phyloP scores from a whole-genome alignment of 495 filamentous ascomycete species.

The Xylaria flabelliformis region DNA sequence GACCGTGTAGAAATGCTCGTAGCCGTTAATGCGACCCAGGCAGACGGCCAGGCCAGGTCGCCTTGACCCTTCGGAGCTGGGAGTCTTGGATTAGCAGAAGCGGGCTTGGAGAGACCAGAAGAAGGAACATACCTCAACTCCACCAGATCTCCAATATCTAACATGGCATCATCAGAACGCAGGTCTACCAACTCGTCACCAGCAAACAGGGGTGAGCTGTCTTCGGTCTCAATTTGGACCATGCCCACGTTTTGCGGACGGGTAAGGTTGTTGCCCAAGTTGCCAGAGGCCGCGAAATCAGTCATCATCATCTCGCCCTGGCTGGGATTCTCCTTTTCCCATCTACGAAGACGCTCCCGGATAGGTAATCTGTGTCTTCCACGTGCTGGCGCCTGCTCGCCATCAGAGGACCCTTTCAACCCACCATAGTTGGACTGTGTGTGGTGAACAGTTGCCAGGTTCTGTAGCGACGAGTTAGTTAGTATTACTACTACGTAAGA shows the following conservation, averaged over 20 bases:
- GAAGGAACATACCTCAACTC: slow-evolving; percentile 59
- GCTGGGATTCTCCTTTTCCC: slow-evolving; percentile 57
- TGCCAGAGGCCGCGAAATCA: slow-evolving; percentile 43
- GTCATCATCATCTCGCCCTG: slow-evolving; percentile 40
- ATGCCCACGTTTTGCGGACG: slow-evolving; percentile 37
- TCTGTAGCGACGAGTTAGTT: slow-evolving; percentile 27
- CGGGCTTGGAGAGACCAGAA: background rate
- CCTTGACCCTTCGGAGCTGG: slow-evolving; percentile 45
- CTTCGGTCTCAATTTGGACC: slow-evolving; percentile 49
- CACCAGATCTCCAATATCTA: slow-evolving; percentile 76
- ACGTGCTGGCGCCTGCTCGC: background rate
- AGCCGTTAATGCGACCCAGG: slow-evolving; percentile 65
- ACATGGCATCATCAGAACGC: slow-evolving; percentile 39
- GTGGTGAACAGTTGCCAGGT: slow-evolving; percentile 35
- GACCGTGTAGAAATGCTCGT: slow-evolving; percentile 74
- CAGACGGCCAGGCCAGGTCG: slow-evolving; percentile 68
- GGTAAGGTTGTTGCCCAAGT: slow-evolving; percentile 39
- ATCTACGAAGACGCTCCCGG: slow-evolving; percentile 59
- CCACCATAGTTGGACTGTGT: background rate
- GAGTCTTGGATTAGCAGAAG: slow-evolving; percentile 24
- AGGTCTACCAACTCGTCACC: slow-evolving; percentile 50
- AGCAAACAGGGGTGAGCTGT: slow-evolving; percentile 43
- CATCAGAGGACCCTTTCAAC: background rate
- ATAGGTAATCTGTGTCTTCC: slow-evolving; percentile 34
- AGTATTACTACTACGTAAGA: background rate